These are phyloP conservation scores for Cucumis hystrix DNA, from an alignment of 306 rosid species.

Conservation along the genomic window DNA sequence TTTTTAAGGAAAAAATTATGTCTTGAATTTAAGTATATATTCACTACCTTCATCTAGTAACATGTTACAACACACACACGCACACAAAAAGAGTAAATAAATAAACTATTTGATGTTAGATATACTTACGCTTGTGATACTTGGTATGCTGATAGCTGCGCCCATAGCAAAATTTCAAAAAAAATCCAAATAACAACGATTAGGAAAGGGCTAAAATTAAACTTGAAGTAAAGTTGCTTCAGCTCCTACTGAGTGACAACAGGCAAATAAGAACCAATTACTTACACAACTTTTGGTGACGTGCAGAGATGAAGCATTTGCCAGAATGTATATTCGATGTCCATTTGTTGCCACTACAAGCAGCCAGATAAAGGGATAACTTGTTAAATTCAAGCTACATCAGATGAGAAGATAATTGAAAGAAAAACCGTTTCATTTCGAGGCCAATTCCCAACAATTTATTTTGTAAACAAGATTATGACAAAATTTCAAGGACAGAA, in stretches of 20 bases:
- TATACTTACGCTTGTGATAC: constrained; percentile 93
- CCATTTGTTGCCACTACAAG: constrained; percentile 99
- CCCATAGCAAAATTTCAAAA: constrained; percentile 37
- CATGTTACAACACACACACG: not conserved
- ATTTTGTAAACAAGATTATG: not conserved
- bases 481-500: not conserved
- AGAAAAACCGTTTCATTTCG: not conserved
- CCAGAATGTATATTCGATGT: constrained; percentile 95
- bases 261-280: constrained; percentile 9
- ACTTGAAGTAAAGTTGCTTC: not conserved
- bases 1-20: not conserved
- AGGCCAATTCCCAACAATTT: not conserved
- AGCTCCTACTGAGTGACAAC: not conserved
- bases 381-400: not conserved
- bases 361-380: constrained; percentile 3
- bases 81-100: not conserved
- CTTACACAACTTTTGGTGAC: constrained; percentile 98
- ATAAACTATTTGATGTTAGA: constrained; percentile 9
- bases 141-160: constrained; percentile 98
- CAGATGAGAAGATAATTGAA: not conserved
- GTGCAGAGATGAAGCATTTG: constrained; percentile 99
- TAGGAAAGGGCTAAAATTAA: constrained; percentile 6
- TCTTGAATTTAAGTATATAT: not conserved
- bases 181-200: constrained; percentile 11
- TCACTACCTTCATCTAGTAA: not conserved